phyloP scores from a whole-genome alignment of 345 rosid genomes.

The Erodium maritimum region DNA sequence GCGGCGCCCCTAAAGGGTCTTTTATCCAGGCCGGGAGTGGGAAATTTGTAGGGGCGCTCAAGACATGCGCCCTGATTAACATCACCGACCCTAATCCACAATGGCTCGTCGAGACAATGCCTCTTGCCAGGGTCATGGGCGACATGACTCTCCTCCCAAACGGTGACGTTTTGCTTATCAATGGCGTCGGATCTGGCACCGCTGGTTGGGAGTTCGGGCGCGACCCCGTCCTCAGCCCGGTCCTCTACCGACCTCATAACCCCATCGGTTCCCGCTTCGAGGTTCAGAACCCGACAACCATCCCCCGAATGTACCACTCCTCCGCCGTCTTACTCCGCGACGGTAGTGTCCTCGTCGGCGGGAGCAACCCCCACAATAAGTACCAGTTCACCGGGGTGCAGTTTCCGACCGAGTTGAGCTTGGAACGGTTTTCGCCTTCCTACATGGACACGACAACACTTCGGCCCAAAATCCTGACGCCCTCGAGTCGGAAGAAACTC shows the following conservation, averaged over 20 bases:
- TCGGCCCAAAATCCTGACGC: no score
- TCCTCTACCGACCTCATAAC: constrained; percentile 24
- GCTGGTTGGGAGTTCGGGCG: constrained; percentile 24
- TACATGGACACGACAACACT: constrained; percentile 23
- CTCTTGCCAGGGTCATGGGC: constrained; percentile 41
- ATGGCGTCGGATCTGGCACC: constrained; percentile 36
- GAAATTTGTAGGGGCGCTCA: constrained; percentile 17
- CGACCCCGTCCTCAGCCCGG: constrained; percentile 15
- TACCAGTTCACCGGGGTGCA: no score
- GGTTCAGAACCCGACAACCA: constrained; percentile 24
- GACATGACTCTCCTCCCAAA: no score
- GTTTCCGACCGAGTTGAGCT: no score
- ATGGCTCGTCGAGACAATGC: constrained; percentile 46
- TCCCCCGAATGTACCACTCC: constrained; percentile 48
- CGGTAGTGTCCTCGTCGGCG: constrained; percentile 44
- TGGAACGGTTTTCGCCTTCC: no score
- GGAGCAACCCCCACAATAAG: no score
- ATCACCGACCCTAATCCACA: constrained; percentile 20
- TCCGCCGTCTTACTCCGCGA: constrained; percentile 39
- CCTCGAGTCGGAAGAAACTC: background rate
- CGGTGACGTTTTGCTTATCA: constrained; percentile 31
- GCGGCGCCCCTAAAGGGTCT: constrained; percentile 38
- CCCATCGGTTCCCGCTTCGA: no score
- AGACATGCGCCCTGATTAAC: constrained; percentile 28
- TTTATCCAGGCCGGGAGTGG: constrained; percentile 13